Conservation (phyloP, 2,329 filamentous ascomycete species). For the Lachnellula cervina region DNA sequence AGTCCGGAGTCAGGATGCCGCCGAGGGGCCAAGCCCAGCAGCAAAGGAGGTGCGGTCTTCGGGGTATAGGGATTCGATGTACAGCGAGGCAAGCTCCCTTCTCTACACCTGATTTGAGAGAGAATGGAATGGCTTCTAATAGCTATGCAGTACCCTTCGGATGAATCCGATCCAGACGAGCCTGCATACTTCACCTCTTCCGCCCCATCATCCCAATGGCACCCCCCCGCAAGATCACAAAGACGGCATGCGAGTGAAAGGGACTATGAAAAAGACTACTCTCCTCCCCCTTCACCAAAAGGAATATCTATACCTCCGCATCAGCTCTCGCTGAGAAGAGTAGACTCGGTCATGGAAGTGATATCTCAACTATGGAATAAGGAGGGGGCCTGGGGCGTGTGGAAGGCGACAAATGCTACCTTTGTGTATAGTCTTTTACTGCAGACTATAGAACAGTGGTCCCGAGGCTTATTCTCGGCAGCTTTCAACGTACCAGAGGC, state of each 20-base stretch:
- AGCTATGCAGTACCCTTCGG: constrained; percentile 42
- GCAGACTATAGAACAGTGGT: constrained; percentile 87
- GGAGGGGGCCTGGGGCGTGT: constrained; percentile 86
- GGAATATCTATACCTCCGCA: constrained; percentile 42
- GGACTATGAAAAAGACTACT: constrained; percentile 27
- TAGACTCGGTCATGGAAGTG: constrained; percentile 80
- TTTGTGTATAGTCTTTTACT: constrained; percentile 87
- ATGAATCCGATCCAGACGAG: constrained; percentile 72
- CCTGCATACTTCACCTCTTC: constrained; percentile 76
- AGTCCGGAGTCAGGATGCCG: constrained; percentile 51
- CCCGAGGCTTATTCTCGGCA: constrained; percentile 82
- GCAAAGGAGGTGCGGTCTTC: constrained; percentile 16
- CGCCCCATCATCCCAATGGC: constrained; percentile 38
- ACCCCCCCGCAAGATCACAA: constrained; percentile 36
- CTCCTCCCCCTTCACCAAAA: constrained; percentile 32
- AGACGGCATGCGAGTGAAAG: constrained; percentile 27
- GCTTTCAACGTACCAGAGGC: constrained; percentile 85
- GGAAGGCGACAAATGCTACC: constrained; percentile 89
- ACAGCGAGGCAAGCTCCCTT: constrained; percentile 22
- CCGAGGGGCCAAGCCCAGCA: constrained; percentile 17
- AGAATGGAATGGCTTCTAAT: constrained; percentile 11
- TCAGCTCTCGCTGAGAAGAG: constrained; percentile 65
- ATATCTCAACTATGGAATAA: constrained; percentile 84
- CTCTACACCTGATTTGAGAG: background rate
- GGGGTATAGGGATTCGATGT: constrained; percentile 22